Evolutionary conservation across 441 rosid genomes (phyloP).

Genomic region (Eruca vesicaria): DNA sequence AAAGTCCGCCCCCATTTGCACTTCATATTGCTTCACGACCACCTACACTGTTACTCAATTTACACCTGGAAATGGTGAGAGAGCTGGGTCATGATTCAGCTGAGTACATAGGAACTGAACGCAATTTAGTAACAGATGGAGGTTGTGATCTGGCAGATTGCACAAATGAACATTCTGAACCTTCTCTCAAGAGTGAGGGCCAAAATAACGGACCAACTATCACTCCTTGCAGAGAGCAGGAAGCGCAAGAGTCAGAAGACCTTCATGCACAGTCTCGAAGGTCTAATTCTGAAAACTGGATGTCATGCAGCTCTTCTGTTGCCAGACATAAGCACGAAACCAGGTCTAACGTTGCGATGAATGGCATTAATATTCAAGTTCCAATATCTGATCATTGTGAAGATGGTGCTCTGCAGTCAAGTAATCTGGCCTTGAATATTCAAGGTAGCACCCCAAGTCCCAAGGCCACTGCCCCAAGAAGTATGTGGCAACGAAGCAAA

Average conservation of each 20-base stretch:
- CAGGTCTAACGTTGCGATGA: slow-evolving; percentile 36
- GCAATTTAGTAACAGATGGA: slow-evolving; percentile 38
- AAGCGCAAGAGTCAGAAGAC: slow-evolving; percentile 37
- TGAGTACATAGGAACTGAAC: slow-evolving; percentile 39
- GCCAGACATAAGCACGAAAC: slow-evolving; percentile 34
- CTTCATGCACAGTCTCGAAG: slow-evolving; percentile 34
- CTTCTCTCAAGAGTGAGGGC: slow-evolving; percentile 26
- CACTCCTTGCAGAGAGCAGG: slow-evolving; percentile 33
- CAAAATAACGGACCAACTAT: slow-evolving; percentile 31
- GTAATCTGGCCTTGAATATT: slow-evolving; percentile 53
- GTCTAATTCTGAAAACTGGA: slow-evolving; percentile 36
- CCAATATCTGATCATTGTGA: slow-evolving; percentile 48
- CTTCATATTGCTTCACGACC: slow-evolving; percentile 54
- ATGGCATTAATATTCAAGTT: slow-evolving; percentile 60
- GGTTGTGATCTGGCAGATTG: slow-evolving; percentile 35
- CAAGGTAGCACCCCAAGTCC: slow-evolving; percentile 67
- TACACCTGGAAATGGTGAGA: slow-evolving; percentile 70
- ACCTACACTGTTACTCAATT: slow-evolving; percentile 54
- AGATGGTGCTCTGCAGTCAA: slow-evolving; percentile 42
- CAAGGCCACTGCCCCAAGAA: slow-evolving; percentile 88
- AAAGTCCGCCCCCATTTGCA: slow-evolving; percentile 43
- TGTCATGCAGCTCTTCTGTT: slow-evolving; percentile 36
- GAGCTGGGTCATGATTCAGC: slow-evolving; percentile 48
- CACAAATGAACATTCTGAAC: slow-evolving; percentile 33
- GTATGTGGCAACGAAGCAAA: slow-evolving; percentile 74